Conservation (phyloP, 768 basidiomycete species). For the Kwoniella sp. region DNA sequence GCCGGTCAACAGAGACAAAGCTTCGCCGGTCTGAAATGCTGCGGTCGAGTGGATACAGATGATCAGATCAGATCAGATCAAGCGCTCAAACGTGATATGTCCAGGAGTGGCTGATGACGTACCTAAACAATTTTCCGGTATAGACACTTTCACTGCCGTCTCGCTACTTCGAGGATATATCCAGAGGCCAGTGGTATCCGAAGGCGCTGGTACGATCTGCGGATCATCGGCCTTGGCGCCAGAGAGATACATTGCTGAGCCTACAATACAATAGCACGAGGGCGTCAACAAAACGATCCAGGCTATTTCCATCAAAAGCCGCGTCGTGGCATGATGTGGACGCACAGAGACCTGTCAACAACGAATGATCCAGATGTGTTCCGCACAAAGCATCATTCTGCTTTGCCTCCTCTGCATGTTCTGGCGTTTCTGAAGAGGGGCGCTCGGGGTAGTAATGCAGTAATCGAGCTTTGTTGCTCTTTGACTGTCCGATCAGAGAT, state of each 20-base stretch:
- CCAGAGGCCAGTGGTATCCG: constrained; percentile 79
- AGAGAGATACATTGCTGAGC: constrained; percentile 76
- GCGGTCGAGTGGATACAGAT: no score
- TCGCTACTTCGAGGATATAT: constrained; percentile 78
- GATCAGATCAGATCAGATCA: no score
- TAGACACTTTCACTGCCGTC: constrained; percentile 75
- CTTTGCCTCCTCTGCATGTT: constrained; percentile 62
- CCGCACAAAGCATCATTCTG: constrained; percentile 83
- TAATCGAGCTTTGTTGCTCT: constrained; percentile 74
- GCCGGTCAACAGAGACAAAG: constrained; percentile 83
- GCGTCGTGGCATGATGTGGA: not conserved
- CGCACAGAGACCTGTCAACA: constrained; percentile 87
- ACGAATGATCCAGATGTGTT: constrained; percentile 82
- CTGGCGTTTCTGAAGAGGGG: constrained; percentile 55
- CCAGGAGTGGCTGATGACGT: no score
- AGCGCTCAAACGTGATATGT: no score
- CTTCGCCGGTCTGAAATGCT: constrained; percentile 97
- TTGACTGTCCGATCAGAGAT: constrained; percentile 70
- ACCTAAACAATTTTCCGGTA: constrained; percentile 63
- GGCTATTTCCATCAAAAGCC: constrained; percentile 1
- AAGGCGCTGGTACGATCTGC: constrained; percentile 65
- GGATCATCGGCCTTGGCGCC: constrained; percentile 48
- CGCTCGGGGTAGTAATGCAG: constrained; percentile 91
- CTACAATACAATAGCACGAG: not conserved
- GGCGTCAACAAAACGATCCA: no score